A percentile compares a stretch with the other conserved stretches of the same genome.
Conservation (phyloP, 176 grass and related monocot genomes). For the Avena insularis region DNA sequence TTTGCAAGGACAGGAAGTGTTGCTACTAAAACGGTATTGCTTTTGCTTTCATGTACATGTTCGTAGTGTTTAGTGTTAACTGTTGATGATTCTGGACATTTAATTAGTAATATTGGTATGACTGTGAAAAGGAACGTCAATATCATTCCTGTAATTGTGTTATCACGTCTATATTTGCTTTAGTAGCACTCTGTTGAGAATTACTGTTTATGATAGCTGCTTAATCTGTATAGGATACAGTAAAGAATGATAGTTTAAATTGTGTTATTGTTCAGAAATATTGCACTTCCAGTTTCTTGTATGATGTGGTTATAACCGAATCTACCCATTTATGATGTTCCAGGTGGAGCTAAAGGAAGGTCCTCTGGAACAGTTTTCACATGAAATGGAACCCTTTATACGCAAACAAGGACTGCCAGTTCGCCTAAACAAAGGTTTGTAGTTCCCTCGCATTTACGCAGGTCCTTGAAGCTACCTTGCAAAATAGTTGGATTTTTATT, state of each 20-base stretch:
- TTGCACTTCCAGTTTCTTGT: not conserved
- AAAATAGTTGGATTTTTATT: not conserved
- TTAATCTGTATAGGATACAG: not conserved
- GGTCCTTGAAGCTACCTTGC: not conserved
- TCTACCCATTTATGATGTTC: not conserved
- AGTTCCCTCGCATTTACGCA: not conserved
- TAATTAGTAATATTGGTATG: not conserved
- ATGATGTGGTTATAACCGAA: not conserved
- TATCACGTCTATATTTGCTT: not conserved
- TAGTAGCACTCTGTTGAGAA: not conserved
- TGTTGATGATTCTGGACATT: not conserved
- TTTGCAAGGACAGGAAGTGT: slow-evolving; percentile 81
- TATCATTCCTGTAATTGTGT: not conserved
- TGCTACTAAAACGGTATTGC: slow-evolving; percentile 73
- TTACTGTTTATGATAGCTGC: not conserved
- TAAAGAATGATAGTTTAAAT: not conserved
- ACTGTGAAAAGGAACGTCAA: not conserved
- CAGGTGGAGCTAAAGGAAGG: slow-evolving; percentile 97
- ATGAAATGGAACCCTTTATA: slow-evolving; percentile 96
- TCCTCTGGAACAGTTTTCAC: slow-evolving; percentile 87
- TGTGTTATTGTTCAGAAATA: not conserved
- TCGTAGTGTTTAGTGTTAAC: not conserved
- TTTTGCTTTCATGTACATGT: slow-evolving; percentile 17
- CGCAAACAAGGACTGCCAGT: slow-evolving; percentile 90
- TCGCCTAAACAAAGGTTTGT: slow-evolving; percentile 89